Evolutionary conservation across 495 filamentous ascomycete genomes (phyloP).

Genomic region (Melanomma pulvis-pyrius): DNA sequence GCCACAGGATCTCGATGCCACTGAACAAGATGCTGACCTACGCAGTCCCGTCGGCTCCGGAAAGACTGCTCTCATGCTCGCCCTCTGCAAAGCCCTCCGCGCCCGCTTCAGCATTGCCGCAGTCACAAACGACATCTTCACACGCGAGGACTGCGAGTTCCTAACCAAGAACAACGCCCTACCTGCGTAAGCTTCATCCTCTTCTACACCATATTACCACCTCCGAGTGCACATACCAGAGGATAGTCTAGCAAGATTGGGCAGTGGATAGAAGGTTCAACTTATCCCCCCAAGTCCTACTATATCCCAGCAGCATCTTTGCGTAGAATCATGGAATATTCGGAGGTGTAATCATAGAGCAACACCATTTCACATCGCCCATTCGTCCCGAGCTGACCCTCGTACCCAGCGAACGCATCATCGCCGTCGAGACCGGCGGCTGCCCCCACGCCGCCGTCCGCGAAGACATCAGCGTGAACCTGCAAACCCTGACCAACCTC

Average conservation of each 20-base stretch:
- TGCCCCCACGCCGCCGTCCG: slow-evolving; percentile 97
- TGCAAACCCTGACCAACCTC: slow-evolving; percentile 85
- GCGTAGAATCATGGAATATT: no score
- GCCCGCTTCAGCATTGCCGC: slow-evolving; percentile 81
- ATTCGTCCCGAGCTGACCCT: not conserved
- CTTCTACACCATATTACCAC: not conserved
- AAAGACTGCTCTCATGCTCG: slow-evolving; percentile 95
- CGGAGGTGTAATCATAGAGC: no score
- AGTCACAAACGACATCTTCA: slow-evolving; percentile 99
- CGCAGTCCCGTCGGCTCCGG: slow-evolving; percentile 91
- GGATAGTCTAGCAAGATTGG: no score
- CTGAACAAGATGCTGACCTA: not conserved
- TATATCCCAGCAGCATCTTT: no score
- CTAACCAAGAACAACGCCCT: slow-evolving; percentile 84
- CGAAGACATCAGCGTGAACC: slow-evolving; percentile 93
- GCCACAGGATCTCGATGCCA: no score
- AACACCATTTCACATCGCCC: no score
- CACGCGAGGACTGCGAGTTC: slow-evolving; percentile 94
- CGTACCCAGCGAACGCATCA: slow-evolving; percentile 61
- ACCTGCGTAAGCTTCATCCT: slow-evolving; percentile 52
- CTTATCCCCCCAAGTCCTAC: no score
- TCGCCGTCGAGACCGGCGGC: slow-evolving; percentile 95
- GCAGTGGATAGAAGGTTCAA: no score
- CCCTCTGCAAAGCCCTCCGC: slow-evolving; percentile 79
- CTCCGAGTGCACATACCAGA: no score